Conservation (phyloP, 306 rosid species). For the Cucurbita pepo region DNA sequence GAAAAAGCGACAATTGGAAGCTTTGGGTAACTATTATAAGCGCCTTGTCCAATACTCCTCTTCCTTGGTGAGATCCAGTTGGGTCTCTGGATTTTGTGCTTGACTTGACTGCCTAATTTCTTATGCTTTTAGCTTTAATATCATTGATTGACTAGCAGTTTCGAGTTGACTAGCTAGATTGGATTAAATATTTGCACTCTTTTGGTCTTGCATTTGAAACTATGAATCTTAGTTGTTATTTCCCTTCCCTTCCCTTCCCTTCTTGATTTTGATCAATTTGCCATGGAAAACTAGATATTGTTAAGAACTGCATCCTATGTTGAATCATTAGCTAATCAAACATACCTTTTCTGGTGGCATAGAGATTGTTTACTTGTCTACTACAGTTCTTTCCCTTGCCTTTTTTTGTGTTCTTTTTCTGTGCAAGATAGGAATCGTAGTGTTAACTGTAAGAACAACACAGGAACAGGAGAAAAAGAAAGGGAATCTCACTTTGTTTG, state of each 20-base stretch:
- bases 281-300: neutral
- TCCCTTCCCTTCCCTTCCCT: neutral
- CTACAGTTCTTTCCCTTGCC: neutral
- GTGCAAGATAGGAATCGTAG: neutral
- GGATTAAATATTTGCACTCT: conserved; percentile 27
- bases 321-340: neutral
- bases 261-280: neutral
- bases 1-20: conserved; percentile 30
- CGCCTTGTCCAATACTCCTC: neutral
- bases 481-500: conserved; percentile 5
- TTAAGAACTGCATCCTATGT: neutral
- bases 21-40: conserved; percentile 20
- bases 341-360: neutral
- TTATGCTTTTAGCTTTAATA: neutral
- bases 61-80: neutral
- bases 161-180: neutral
- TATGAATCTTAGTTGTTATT: neutral
- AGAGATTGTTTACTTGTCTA: neutral
- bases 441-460: neutral
- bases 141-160: neutral
- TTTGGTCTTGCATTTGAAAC: neutral
- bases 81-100: conserved; percentile 1
- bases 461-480: neutral
- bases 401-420: neutral
- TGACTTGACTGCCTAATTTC: neutral